Base-by-base conservation (phyloP, 495 filamentous ascomycete genomes). In the Penicillium alfredii region DNA sequence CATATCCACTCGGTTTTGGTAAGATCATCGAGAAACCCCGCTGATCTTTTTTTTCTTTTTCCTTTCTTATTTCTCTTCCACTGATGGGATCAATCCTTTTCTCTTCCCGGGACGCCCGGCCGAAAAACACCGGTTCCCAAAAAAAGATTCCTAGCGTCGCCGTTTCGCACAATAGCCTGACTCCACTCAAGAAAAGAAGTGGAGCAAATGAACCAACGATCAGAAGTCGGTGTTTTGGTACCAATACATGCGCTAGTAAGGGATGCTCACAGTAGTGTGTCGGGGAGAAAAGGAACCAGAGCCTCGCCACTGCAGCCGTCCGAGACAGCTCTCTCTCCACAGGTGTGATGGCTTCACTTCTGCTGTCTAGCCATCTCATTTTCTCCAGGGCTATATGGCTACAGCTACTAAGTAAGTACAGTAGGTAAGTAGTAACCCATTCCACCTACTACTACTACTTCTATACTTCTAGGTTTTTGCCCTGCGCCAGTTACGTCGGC, bases 61-160 rank as follows among this genome's bases (percentile, higher is more conserved):
- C n/a, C n/a, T n/a, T n/a, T n/a, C n/a, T n/a, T n/a, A n/a, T n/a
- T n/a, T n/a, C n/a, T n/a, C n/a, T n/a, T n/a, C n/a, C n/a, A n/a
- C n/a, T n/a, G n/a, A n/a, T n/a, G n/a, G n/a, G n/a, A n/a, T n/a
- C n/a, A n/a, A n/a, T n/a, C n/a, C n/a, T n/a, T n/a, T n/a, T n/a
- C n/a, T n/a, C n/a, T n/a, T n/a, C 17, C 43, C 38, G 41, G 36
- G 34, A 32, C 39, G 30, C 38, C 40, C 47, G 48, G 31, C 15
- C 38, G 40, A 42, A 41, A 41, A 53, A 54, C 44, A 45, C 45
- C 45, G 42, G 43, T 38, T 47, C 48, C 53, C 50, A n/a, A 45
- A 58, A 57, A 48, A 52, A 55, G 47, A 47, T 56, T 53, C 52
- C 59, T 61, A 61, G 61, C 55, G 59, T 56, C 48, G 41, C 61